These are phyloP conservation scores for Lyophyllum decastes DNA, from an alignment of 768 basidiomycete genomes.

Conservation along the genomic window DNA sequence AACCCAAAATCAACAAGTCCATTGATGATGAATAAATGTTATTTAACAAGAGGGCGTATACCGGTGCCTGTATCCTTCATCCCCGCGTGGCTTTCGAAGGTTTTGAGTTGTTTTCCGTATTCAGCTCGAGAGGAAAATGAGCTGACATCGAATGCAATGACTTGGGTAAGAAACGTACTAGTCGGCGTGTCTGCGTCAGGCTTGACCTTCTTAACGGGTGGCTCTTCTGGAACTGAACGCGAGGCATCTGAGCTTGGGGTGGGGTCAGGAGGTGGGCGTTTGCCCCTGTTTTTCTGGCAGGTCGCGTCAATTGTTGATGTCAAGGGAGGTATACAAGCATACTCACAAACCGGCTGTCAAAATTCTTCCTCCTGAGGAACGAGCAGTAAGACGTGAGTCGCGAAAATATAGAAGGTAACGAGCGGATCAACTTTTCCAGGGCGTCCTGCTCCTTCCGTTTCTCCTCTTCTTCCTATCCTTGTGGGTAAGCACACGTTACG, in stretches of 20 bases:
- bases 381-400: slow-evolving; percentile 3
- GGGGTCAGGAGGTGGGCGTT: slow-evolving; percentile 49
- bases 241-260: slow-evolving; percentile 14
- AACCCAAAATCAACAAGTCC: neutral
- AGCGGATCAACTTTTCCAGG: slow-evolving; percentile 42
- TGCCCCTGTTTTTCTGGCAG: slow-evolving; percentile 54
- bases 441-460: slow-evolving; percentile 55
- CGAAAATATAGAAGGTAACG: neutral
- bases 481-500: neutral
- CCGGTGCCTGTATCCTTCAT: slow-evolving; percentile 46
- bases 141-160: neutral
- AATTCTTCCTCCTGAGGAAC: slow-evolving; percentile 53
- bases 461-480: slow-evolving; percentile 55
- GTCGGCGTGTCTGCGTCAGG: slow-evolving; percentile 20
- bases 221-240: slow-evolving; percentile 29
- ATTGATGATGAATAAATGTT: slow-evolving; percentile 10
- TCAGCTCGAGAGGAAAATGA: slow-evolving; percentile 24
- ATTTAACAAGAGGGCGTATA: slow-evolving; percentile 46
- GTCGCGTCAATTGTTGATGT: neutral
- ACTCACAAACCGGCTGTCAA: slow-evolving; percentile 47
- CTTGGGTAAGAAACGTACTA: slow-evolving; percentile 27
- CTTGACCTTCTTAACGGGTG: slow-evolving; percentile 42
- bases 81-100: slow-evolving; percentile 32
- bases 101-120: slow-evolving; percentile 43
- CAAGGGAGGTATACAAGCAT: neutral